These are phyloP conservation scores for Rheum nobile DNA, from an alignment of 148 eudicot species.

Conservation along the genomic window DNA sequence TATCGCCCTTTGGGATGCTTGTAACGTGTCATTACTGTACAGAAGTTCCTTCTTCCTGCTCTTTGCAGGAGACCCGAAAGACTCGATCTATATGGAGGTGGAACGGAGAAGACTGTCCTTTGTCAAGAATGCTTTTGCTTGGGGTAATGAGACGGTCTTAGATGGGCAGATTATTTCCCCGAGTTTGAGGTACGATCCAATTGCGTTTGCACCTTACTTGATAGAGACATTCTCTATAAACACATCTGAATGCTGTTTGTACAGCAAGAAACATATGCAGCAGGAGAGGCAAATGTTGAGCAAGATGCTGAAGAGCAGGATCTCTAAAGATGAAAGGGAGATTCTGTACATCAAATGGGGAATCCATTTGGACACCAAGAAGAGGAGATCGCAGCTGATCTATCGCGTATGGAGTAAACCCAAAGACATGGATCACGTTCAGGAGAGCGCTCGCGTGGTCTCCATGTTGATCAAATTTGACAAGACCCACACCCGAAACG, in stretches of 20 bases:
- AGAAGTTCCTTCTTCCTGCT: conserved; percentile 77
- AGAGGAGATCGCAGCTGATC: conserved; percentile 58
- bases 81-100: conserved; percentile 82
- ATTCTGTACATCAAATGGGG: conserved; percentile 71
- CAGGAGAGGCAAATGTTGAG: conserved; percentile 65
- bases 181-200: conserved; percentile 46
- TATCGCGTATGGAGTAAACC: conserved; percentile 46
- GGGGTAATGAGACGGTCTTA: conserved; percentile 39
- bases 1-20: conserved; percentile 63
- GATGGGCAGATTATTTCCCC: conserved; percentile 50
- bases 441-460: conserved; percentile 57
- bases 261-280: conserved; percentile 55
- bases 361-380: conserved; percentile 46
- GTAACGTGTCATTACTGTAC: conserved; percentile 70
- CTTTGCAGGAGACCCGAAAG: conserved; percentile 59
- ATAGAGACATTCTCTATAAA: background rate
- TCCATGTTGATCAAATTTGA: conserved; percentile 52
- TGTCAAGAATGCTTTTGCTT: conserved; percentile 53
- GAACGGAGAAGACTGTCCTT: conserved; percentile 66
- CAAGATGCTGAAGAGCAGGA: conserved; percentile 59
- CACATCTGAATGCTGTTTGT: background rate
- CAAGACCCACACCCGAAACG: conserved; percentile 53
- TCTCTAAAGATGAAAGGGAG: conserved; percentile 47
- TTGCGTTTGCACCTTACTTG: background rate
- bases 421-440: conserved; percentile 49